Base-by-base conservation (phyloP, 768 basidiomycete species). In the Tylopilus sp. region DNA sequence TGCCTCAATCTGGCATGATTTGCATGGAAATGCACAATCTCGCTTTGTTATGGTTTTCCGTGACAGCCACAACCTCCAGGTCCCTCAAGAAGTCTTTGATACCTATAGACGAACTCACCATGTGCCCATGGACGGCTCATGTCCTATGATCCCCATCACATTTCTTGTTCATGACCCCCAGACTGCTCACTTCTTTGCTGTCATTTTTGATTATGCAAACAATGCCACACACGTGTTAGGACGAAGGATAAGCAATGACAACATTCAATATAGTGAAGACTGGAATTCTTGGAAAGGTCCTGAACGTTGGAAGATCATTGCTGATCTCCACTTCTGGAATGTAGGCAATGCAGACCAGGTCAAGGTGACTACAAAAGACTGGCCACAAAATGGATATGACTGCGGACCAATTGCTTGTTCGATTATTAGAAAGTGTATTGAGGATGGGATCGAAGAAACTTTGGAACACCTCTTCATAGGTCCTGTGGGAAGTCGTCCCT, bases 341-440 rank as follows among this genome's bases (percentile, higher is more conserved):
- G 26, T 26, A 7, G 38, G 28, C 5, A 25, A 52, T 30, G 3
- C 31, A 3, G 34, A 44, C 1, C 6, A 3, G 3, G 34, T 54
- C 17, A 1, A 21, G 0, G 33, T 54, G 3, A 3, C 30, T 3
- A 11, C 6, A 1, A 30, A 24, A 16, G 51, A 55, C 11, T 53
- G 53, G 53, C 22, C 3, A 6, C 53, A 54, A 25, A 54, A 54
- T 54, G 53, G 53, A 2, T 54, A 54, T 21, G 42, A 54, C 30
- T 54, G 47, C 44, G 47, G 53, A n/a, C 53, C 53, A 1, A 54
- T 43, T 14, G 11, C 34, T 3, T 44, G 41, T 31, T 21, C 41
- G 3, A 5, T 54, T 1, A 37, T 54, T 11, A 22, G n/a, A 16
- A 44, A 2, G n/a, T 49, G 25, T n/a, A 49, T 54, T 8, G 41